These are phyloP conservation scores for Daldinia sp. DNA, from an alignment of 2,329 filamentous ascomycete species.

Conservation along the genomic window DNA sequence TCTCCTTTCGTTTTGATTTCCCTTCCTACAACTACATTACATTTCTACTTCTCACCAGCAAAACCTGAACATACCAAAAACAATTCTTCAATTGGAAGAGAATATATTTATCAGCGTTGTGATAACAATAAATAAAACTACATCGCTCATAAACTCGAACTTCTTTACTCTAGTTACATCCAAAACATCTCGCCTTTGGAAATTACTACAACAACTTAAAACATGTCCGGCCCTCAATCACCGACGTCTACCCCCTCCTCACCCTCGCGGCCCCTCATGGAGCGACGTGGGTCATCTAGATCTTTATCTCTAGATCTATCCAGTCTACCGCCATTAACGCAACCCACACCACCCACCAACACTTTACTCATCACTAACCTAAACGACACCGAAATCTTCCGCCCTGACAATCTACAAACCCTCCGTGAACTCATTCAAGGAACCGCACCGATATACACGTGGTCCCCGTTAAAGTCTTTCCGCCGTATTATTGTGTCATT, in stretches of 20 bases:
- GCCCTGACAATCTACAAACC: constrained; percentile 77
- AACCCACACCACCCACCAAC: constrained; percentile 83
- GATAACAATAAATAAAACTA: background rate
- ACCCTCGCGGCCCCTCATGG: constrained; percentile 51
- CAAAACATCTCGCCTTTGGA: background rate
- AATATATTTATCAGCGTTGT: constrained; percentile 3
- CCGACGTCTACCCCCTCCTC: constrained; percentile 46
- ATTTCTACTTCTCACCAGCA: constrained; percentile 4
- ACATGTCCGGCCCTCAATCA: constrained; percentile 48
- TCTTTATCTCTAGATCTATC: constrained; percentile 79
- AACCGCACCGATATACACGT: constrained; percentile 80
- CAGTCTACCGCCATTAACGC: constrained; percentile 74
- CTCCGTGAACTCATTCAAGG: constrained; percentile 78
- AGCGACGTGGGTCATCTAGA: constrained; percentile 58
- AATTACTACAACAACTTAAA: constrained; percentile 16
- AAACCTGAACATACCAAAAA: constrained; percentile 9
- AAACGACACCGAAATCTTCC: constrained; percentile 78
- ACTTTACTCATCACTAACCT: constrained; percentile 88
- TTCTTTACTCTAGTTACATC: background rate
- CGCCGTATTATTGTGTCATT: constrained; percentile 85
- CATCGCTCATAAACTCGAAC: background rate
- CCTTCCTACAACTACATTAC: constrained; percentile 19
- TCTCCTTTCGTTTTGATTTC: constrained; percentile 18
- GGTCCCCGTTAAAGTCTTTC: constrained; percentile 85
- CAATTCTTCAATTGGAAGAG: background rate